Conservation (phyloP, 2,329 filamentous ascomycete genomes). For the Bipolaris cookei region DNA sequence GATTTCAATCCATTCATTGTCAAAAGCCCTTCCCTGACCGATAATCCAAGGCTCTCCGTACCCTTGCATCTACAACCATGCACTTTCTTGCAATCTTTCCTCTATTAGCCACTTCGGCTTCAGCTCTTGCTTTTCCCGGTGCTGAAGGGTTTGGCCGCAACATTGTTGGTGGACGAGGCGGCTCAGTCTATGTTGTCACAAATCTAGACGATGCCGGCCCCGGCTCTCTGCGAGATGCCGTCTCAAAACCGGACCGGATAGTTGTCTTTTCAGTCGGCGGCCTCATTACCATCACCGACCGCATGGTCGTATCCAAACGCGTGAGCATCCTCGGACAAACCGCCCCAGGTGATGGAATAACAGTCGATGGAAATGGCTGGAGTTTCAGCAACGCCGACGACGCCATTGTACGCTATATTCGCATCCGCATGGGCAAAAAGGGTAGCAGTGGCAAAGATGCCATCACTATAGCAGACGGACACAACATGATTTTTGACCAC, state of each 20-base stretch:
- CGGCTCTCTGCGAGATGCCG: constrained; percentile 60
- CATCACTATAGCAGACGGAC: constrained; percentile 60
- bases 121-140: constrained; percentile 55
- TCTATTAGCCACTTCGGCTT: constrained; percentile 25
- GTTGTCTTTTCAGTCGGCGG: constrained; percentile 60
- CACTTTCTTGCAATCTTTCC: constrained; percentile 22
- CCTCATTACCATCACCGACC: constrained; percentile 56
- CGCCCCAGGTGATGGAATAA: constrained; percentile 58
- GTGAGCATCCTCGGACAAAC: constrained; percentile 60
- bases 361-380: constrained; percentile 62
- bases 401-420: constrained; percentile 62
- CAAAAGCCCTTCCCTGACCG: neutral
- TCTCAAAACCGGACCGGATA: constrained; percentile 57
- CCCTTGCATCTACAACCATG: constrained; percentile 14
- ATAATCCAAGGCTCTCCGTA: neutral
- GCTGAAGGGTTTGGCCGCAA: constrained; percentile 59
- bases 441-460: constrained; percentile 62
- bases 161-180: constrained; percentile 56
- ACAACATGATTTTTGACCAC: constrained; percentile 64
- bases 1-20: neutral
- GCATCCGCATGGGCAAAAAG: constrained; percentile 61
- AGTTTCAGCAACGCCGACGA: constrained; percentile 61
- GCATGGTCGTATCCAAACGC: constrained; percentile 57
- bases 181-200: constrained; percentile 57
- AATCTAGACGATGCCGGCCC: constrained; percentile 57